Base-by-base conservation (phyloP, 1,284 basidiomycete species). In the Papiliotrema nemorosa region DNA sequence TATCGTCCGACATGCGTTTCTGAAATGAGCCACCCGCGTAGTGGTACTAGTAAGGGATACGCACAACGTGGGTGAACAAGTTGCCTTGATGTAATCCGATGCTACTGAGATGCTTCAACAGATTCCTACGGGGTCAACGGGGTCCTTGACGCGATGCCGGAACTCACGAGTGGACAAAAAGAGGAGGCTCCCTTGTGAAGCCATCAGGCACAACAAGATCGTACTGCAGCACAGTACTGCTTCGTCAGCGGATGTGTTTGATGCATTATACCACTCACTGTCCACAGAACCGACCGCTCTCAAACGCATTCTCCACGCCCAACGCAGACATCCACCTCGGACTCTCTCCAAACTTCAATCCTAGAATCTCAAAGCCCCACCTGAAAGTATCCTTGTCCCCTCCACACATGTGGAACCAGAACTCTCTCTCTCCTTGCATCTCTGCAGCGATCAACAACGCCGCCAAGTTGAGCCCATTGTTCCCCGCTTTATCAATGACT, bases 361-460 rank as follows among this genome's bases (percentile, higher is more conserved):
- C 73, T 22, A 79, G 58, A 13, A 70, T 63, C 55, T 74, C 69
- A 56, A 75, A 78, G 2, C 73, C 77, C 70, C 76, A 78, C 45
- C 74, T 64, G 62, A 60, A 78, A 26, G 73, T 76, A 56, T 77
- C 76, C 60, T 77, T 77, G 62, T 76, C 74, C 5, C 73, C 73
- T 1, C 75, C 75, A 38, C 72, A 73, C 41, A 78, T 59, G 18
- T 64, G 61, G 62, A 77, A 78, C 76, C 76, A 78, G 51, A 78
- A 78, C 7, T 69, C 70, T 45, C 69, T 27, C n/a, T 66, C 59
- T 9, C 56, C 49, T 44, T 72, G 66, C 73, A 75, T 76, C 38
- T 64, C 61, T 3, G 63, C 61, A 1, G 77, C 77, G 12, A 77
- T 56, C 36, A 72, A 66, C n/a, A 79, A 62, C 6, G 77, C 78